Conservation (phyloP, 2,329 filamentous ascomycete genomes). For the Venturia nashicola region DNA sequence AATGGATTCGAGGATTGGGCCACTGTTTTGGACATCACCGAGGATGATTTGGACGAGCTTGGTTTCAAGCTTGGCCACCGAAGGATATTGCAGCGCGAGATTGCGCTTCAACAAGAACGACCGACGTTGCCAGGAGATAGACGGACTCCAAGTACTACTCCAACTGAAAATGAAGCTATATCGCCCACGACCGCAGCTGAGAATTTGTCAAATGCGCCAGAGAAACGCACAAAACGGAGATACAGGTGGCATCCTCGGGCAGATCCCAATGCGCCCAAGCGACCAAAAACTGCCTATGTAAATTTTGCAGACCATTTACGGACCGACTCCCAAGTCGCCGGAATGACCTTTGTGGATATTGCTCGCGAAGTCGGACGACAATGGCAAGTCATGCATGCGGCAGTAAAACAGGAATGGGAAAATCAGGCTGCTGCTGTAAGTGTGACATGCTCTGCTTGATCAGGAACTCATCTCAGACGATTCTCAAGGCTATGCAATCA, state of each 20-base stretch:
- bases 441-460: not conserved
- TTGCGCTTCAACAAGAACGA: not conserved
- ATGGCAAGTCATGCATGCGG: not conserved
- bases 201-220: not conserved
- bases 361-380: slow-evolving; percentile 1
- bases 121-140: not conserved
- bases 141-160: not conserved
- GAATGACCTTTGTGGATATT: slow-evolving; percentile 6
- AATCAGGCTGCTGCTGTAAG: slow-evolving; percentile 2
- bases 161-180: not conserved
- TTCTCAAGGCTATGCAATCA: slow-evolving; percentile 1
- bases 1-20: slow-evolving; percentile 14
- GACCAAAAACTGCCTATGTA: slow-evolving; percentile 9
- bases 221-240: not conserved
- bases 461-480: not conserved
- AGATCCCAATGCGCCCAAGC: slow-evolving; percentile 7
- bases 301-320: slow-evolving; percentile 7
- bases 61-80: slow-evolving; percentile 13
- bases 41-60: slow-evolving; percentile 11
- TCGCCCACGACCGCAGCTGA: not conserved
- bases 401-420: slow-evolving; percentile 5
- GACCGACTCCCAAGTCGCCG: not conserved
- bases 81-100: slow-evolving; percentile 12
- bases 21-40: slow-evolving; percentile 12
- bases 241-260: slow-evolving; percentile 6